phyloP scores from a whole-genome alignment of 768 basidiomycete species.

The Mycena venus region DNA sequence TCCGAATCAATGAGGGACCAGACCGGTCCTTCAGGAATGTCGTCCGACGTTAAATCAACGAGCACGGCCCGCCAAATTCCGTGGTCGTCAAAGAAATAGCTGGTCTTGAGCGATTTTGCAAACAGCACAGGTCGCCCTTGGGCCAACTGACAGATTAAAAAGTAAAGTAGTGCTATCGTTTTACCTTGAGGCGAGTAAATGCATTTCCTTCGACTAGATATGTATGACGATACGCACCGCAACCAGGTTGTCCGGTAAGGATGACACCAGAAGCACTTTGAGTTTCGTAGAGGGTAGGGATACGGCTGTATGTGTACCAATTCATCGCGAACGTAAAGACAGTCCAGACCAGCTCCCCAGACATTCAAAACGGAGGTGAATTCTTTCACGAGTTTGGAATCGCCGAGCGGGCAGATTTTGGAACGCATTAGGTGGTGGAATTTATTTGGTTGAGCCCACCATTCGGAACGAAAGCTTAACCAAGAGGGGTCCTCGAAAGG shows the following conservation, averaged over 20 bases:
- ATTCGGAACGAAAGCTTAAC: no score
- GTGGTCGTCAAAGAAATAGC: background rate
- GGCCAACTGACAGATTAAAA: background rate
- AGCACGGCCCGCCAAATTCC: background rate
- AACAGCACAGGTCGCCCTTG: background rate
- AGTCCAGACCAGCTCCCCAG: no score
- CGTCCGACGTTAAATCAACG: background rate
- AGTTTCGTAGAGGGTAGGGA: no score
- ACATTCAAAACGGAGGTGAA: no score
- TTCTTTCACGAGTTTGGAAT: no score
- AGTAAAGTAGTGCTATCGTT: background rate
- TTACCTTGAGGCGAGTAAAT: background rate
- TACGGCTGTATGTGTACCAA: no score
- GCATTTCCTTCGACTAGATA: background rate
- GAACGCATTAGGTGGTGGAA: no score
- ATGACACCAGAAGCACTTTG: no score
- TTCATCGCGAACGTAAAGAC: no score
- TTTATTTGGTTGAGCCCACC: no score
- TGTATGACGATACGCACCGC: background rate
- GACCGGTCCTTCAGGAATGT: background rate
- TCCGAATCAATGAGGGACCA: background rate
- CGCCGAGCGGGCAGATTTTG: no score
- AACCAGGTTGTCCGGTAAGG: background rate
- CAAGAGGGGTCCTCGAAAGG: no score
- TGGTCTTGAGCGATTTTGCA: background rate